These are phyloP conservation scores for Eutrema heterophyllum DNA, from an alignment of 345 rosid species.

Conservation along the genomic window DNA sequence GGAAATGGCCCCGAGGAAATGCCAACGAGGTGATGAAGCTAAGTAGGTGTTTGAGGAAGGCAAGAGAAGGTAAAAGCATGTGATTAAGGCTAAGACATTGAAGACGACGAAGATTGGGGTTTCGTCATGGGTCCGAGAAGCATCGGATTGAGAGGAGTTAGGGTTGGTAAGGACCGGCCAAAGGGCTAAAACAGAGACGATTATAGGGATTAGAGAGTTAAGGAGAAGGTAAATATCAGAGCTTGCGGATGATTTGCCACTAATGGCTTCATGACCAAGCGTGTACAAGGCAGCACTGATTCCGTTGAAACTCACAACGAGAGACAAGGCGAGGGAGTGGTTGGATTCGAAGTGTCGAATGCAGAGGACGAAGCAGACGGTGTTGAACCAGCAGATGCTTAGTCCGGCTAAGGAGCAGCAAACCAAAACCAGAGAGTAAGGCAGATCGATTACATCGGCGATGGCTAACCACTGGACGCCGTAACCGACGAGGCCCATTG, in stretches of 20 bases:
- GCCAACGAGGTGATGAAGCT: conserved; percentile 43
- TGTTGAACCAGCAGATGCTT: conserved; percentile 95
- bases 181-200: conserved; percentile 47
- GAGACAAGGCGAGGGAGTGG: conserved; percentile 66
- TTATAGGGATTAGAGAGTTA: conserved; percentile 54
- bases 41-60: conserved; percentile 42
- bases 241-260: conserved; percentile 29
- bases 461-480: conserved; percentile 72
- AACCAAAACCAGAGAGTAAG: conserved; percentile 60
- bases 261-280: conserved; percentile 51
- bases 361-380: conserved; percentile 71
- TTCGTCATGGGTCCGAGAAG: conserved; percentile 28
- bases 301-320: conserved; percentile 68
- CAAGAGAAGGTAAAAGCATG: conserved; percentile 70
- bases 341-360: conserved; percentile 55
- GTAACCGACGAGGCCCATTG: conserved; percentile 53
- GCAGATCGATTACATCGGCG: conserved; percentile 37
- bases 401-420: conserved; percentile 70
- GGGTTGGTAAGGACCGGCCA: conserved; percentile 50
- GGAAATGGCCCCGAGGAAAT: conserved; percentile 51
- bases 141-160: conserved; percentile 13
- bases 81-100: conserved; percentile 50
- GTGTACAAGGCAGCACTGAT: conserved; percentile 70
- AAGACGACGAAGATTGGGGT: conserved; percentile 46
- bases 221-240: conserved; percentile 52